Evolutionary conservation across 2,329 filamentous ascomycete species (phyloP), one percentile per base, ranked within the genome.

Genomic region (Metarhizium album): DNA sequence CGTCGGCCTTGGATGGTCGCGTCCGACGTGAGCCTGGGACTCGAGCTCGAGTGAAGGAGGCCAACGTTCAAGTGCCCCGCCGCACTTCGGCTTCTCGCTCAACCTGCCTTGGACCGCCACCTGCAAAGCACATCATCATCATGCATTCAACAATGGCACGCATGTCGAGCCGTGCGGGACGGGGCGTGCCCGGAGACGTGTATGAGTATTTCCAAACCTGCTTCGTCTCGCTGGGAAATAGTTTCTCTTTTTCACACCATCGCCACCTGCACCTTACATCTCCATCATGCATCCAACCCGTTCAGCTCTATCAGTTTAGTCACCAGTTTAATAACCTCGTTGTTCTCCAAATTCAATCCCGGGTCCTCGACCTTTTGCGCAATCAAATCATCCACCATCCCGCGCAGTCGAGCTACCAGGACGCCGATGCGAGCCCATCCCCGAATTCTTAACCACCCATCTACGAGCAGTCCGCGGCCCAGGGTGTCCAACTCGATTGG

Each of bases 361-460:
- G 87, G 87, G 55, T 87, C 82, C 64, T 90, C 87, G 46, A 96
- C 82, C 67, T 90, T 90, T 57, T 78, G 75, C 52, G 86, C 86
- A 60, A 98, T 79, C 54, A 94, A 75, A 57, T 84, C 81, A 70
- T 98, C 93, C 49, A 98, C 75, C 83, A 97, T 87, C 52, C 83
- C 82, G 55, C 93, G 78, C 57, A 98, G 68, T 55, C 91, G 76
- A 45, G 85, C 87, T 2, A 95, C 85, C 58, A 98, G 67, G 13
- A 97, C 91, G 29, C 91, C 93, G 55, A 98, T 93, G 45, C 93
- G 80, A 1, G 93, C 91, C 93, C 93, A 98, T 1, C 93, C 93
- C 23, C 89, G 78, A 31, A 98, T 71, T 35, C 75, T 67, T 49
- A 97, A 73, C 93, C 91, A 97, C 48, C 88, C 90, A 68, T 97